Conservation (phyloP, 176 grass and related monocot genomes). For the Ensete glaucum region DNA sequence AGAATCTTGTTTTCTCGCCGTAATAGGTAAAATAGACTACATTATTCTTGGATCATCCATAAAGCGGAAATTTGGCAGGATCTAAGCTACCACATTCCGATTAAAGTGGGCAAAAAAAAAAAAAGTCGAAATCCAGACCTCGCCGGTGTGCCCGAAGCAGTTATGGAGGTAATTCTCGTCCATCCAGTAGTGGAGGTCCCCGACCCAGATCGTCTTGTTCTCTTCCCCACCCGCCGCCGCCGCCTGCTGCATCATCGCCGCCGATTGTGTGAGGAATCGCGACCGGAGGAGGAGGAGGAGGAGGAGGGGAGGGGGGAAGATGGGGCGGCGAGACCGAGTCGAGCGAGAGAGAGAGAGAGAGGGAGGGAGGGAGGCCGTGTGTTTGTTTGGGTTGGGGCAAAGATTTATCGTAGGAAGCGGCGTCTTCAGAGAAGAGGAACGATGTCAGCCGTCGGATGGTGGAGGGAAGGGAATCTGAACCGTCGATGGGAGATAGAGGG, state of each 20-base stretch:
- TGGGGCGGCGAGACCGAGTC: not conserved
- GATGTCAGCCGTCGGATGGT: not conserved
- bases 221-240: constrained; percentile 52
- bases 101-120: not conserved
- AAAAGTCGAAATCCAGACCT: constrained; percentile 40
- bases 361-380: not conserved
- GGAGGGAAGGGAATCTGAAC: not conserved
- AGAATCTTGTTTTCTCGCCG: not conserved
- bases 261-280: not conserved
- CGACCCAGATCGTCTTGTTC: constrained; percentile 97
- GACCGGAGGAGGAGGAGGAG: not conserved
- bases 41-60: not conserved
- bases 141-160: constrained; percentile 90
- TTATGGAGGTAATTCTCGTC: constrained; percentile 95
- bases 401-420: not conserved
- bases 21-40: too few species aligned
- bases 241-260: constrained; percentile 57
- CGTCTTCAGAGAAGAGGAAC: not conserved
- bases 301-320: not conserved
- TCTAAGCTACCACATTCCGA: constrained; percentile 14
- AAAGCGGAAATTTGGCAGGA: not conserved
- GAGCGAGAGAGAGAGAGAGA: not conserved
- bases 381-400: not conserved
- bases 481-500: not conserved
- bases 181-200: constrained; percentile 99